Evolutionary conservation across 345 rosid genomes (phyloP), one percentile per base, ranked within the genome.

Genomic region (Hibiscus tridactylites): DNA sequence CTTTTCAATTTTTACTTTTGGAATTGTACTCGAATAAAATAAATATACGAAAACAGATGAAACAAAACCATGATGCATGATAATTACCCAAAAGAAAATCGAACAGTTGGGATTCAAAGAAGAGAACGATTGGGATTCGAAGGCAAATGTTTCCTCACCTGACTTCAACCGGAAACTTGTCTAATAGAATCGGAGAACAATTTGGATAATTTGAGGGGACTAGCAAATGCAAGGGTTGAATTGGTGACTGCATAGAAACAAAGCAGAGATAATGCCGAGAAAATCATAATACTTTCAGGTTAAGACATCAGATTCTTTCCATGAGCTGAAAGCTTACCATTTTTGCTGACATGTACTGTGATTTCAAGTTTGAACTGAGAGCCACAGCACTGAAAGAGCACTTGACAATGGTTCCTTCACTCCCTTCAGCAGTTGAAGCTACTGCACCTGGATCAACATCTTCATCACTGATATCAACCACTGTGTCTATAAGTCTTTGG

Each of bases 381-480:
- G 97, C 85, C 73, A 90, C 87, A 68, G 94, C 97, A 77, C 71
- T 84, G 78, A 79, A 92, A 74, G 94, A 88, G 82, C 91, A 88
- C 74, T 78, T 87, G 17, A 91, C 91, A 54, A 91, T 76, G 64
- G 86, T 85, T 76, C 93, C 96, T 75, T 88, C 96, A 75, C 92
- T 80, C 47, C 90, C 89, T 76, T 84, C 89, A 75, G 82, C 74
- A 39, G 82, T 21, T 12, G 82, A 82, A 54, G 77, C 85, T 66
- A 77, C 85, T 8, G 82, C 90, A 73, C 75, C 82, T n/a, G 58
- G 58, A 83, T 83, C 86, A 66, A 75, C 73, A 61, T 87, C 92
- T 75, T 88, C 92, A 62, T 92, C 91, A 74, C 87, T 81, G 50
- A 92, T 84, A 67, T 88, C 91, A 17, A 92, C 88, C 73, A 87